Evolutionary conservation across 768 basidiomycete species (phyloP).

Genomic region (Lentinula aciculospora): DNA sequence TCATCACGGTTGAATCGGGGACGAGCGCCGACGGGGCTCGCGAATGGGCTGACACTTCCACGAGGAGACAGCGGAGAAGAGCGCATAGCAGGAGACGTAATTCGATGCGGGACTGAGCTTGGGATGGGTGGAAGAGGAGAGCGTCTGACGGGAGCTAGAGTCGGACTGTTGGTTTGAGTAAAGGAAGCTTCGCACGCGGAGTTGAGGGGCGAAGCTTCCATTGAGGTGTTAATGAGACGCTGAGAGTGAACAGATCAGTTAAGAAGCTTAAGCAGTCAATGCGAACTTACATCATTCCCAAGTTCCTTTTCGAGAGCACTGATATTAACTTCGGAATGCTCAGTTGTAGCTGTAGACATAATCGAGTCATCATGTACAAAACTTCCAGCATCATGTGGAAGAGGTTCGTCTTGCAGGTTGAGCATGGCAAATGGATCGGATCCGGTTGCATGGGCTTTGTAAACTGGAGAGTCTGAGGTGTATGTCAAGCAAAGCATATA

Average conservation of each 20-base stretch:
- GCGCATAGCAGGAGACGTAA: conserved; percentile 10
- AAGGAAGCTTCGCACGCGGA: not conserved
- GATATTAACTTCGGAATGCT: conserved; percentile 10
- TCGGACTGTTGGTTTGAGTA: not conserved
- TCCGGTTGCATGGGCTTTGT: not conserved
- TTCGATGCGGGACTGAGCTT: conserved; percentile 8
- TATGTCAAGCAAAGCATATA: not conserved
- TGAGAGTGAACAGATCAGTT: not conserved
- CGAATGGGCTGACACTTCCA: not conserved
- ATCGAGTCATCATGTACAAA: conserved; percentile 3
- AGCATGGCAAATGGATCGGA: conserved; percentile 16
- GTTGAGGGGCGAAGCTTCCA: not conserved
- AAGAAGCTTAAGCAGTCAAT: not conserved
- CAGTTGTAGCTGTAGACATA: conserved; percentile 1
- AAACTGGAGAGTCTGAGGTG: not conserved
- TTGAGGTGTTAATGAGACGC: conserved; percentile 2
- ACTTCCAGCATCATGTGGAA: conserved; percentile 10
- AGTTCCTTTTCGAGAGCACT: conserved; percentile 11
- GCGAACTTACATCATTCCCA: conserved; percentile 10
- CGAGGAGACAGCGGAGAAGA: conserved; percentile 13
- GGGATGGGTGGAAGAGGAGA: conserved; percentile 10
- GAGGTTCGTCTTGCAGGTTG: conserved; percentile 13
- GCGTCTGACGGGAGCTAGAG: conserved; percentile 1
- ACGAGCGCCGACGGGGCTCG: conserved; percentile 14
- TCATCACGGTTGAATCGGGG: conserved; percentile 37